Evolutionary conservation across 2,329 filamentous ascomycete species (phyloP).

Genomic region (Aspergillus sp.): DNA sequence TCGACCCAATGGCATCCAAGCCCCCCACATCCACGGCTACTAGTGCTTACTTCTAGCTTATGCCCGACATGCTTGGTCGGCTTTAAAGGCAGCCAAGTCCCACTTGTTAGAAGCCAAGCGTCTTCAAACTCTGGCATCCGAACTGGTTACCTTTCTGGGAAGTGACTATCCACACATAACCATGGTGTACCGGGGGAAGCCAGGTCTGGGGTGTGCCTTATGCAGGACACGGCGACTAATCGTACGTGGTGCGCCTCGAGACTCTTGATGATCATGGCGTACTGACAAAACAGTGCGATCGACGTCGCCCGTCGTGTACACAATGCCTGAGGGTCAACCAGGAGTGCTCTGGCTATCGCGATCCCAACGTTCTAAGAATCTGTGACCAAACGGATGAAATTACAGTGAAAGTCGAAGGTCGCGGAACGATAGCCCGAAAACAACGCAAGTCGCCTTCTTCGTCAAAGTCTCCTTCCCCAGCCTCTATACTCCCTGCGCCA

Average conservation of each 20-base stretch:
- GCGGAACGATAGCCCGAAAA: background rate
- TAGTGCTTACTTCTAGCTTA: too few relatives aligned
- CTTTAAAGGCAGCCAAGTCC: too few relatives aligned
- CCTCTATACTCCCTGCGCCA: background rate
- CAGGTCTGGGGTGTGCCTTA: constrained; percentile 15
- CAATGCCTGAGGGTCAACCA: constrained; percentile 21
- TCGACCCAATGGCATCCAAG: too few relatives aligned
- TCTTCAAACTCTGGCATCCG: too few relatives aligned
- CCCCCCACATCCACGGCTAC: too few relatives aligned
- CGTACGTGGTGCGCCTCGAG: constrained; percentile 6
- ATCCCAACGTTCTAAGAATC: constrained; percentile 18
- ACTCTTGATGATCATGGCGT: too few relatives aligned
- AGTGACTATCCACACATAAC: too few relatives aligned
- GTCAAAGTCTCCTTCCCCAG: too few relatives aligned
- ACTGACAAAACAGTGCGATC: constrained; percentile 23
- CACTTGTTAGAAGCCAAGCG: too few relatives aligned
- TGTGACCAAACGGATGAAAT: constrained; percentile 26
- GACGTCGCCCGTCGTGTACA: constrained; percentile 21
- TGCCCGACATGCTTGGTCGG: too few relatives aligned
- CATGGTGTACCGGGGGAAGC: constrained; percentile 20
- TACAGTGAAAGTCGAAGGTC: background rate
- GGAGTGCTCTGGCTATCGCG: constrained; percentile 25
- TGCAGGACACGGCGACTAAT: constrained; percentile 17
- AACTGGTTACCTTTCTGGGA: too few relatives aligned
- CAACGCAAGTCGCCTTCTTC: background rate